Percentiles rank a stretch among this genome's conserved stretches.
Conservation (phyloP, 2,329 filamentous ascomycete species). For the Xylaria sp. region DNA sequence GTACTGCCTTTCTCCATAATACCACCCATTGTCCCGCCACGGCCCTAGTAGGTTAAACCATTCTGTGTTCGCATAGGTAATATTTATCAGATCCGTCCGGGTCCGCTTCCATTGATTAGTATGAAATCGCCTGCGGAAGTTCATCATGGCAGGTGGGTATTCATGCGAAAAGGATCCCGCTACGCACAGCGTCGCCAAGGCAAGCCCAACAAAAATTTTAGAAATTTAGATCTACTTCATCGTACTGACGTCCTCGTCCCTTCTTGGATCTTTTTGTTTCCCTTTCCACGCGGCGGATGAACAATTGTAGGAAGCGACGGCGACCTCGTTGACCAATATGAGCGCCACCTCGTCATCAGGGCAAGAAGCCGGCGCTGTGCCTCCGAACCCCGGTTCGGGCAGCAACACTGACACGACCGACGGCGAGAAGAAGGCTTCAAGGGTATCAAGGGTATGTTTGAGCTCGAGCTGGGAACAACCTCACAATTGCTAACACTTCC, state of each 20-base stretch:
- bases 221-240: neutral
- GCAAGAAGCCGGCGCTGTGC: constrained; percentile 15
- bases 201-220: no score
- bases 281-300: neutral
- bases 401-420: constrained; percentile 9
- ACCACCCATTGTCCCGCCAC: neutral
- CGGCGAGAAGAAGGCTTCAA: constrained; percentile 5
- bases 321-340: constrained; percentile 22
- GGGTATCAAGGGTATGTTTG: constrained; percentile 22
- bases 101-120: constrained; percentile 6
- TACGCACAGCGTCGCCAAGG: no score
- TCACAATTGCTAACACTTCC: constrained; percentile 5
- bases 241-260: neutral
- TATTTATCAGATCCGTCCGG: neutral
- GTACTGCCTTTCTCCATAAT: constrained; percentile 1
- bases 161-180: constrained; percentile 10
- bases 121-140: constrained; percentile 8
- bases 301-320: neutral
- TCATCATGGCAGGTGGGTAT: constrained; percentile 17
- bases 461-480: neutral
- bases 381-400: constrained; percentile 16
- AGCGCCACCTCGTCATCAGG: constrained; percentile 23
- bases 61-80: neutral
- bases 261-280: neutral
- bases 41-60: neutral